A percentile compares a stretch with the other conserved stretches of the same genome.
These are phyloP conservation scores for Biancaea sappan DNA, from an alignment of 306 rosid species.

Conservation along the genomic window DNA sequence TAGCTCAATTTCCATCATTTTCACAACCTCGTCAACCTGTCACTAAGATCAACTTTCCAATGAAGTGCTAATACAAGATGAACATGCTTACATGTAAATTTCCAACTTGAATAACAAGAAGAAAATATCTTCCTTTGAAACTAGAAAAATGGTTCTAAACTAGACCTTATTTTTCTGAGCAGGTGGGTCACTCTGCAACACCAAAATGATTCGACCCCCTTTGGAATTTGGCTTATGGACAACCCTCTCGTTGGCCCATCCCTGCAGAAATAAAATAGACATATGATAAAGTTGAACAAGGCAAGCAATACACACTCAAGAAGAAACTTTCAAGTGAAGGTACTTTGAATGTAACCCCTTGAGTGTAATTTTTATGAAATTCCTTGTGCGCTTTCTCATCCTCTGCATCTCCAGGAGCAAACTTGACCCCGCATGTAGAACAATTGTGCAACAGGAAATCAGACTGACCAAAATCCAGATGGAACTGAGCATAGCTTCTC, in stretches of 20 bases:
- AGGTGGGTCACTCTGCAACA: constrained; percentile 52
- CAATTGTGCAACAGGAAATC: constrained; percentile 67
- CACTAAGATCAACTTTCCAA: background rate
- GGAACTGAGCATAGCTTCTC: constrained; percentile 77
- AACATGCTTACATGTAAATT: background rate
- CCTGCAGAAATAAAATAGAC: background rate
- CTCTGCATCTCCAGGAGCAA: constrained; percentile 59
- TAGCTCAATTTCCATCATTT: constrained; percentile 71
- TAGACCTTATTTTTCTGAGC: constrained; percentile 68
- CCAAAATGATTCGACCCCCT: constrained; percentile 53
- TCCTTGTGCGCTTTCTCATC: constrained; percentile 74
- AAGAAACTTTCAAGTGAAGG: background rate
- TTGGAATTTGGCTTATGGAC: constrained; percentile 28
- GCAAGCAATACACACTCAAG: background rate
- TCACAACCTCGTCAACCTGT: constrained; percentile 69
- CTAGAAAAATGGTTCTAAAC: background rate
- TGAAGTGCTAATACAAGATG: background rate
- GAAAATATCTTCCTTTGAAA: background rate
- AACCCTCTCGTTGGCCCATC: background rate
- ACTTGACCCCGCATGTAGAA: constrained; percentile 60
- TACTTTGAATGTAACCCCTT: constrained; percentile 74
- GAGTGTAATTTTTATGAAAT: constrained; percentile 61
- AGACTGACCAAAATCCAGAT: constrained; percentile 78
- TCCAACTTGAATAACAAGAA: background rate
- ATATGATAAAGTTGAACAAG: background rate